Base-by-base conservation (phyloP, 495 filamentous ascomycete genomes). In the Talaromyces liani region DNA sequence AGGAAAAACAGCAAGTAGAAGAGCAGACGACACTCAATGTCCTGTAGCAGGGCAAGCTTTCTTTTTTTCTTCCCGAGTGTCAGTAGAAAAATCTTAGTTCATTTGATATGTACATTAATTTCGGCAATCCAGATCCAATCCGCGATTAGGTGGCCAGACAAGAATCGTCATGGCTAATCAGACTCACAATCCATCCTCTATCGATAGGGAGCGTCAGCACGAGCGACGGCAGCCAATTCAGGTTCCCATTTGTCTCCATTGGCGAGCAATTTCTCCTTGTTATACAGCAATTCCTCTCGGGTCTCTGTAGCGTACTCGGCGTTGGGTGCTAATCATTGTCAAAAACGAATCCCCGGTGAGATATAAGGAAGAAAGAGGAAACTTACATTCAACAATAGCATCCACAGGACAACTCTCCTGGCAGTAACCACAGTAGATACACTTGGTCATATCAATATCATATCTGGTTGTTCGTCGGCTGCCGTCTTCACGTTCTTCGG, bases 371-470 rank as follows among this genome's bases (percentile, higher is more conserved):
- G 61, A 60, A 16, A 64, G 6, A 57, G 36, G 45, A 33, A 24
- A 76, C 82, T 71, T 73, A 85, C 83, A 90, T 77, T 96, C 93
- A 51, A 98, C 94, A 74, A 98, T 98, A 39, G 94, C 94, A 77
- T 98, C 94, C 33, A 98, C 94, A 31, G 94, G 94, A 78, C 94
- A 98, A 66, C 91, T 95, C 82, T 98, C 94, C 79, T 98, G 94
- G 84, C 94, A 98, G 82, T 95, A 95, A 14, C 94, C 94, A 74
- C 94, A 98, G 84, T 98, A 98, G 74, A 98, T 98, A 79, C 94
- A 98, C 82, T 98, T 98, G 72, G 94, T 98, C 94, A 98, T 98
- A 82, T 98, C 94, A 75, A 98, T 96, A 79, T 98, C 94, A 79
- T 98, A 98, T 72, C 93, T 86, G 59, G 93, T 97, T 56, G 94